Base-by-base conservation (phyloP, 129 eudicot species). In the Smallanthus sonchifolius region DNA sequence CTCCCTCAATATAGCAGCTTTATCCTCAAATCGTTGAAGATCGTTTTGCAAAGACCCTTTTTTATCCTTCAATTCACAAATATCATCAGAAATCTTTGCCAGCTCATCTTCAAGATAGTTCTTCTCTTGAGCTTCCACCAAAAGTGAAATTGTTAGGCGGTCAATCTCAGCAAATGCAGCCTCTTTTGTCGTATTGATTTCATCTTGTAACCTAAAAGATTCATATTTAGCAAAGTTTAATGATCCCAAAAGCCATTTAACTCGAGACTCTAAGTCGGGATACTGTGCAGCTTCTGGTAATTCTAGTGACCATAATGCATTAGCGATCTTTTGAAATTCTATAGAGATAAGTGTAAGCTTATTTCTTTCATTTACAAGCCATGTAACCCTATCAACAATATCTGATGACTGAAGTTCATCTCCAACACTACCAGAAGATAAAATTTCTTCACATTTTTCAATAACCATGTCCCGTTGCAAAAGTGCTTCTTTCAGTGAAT, bases 11-110 rank as follows among this genome's bases (percentile, higher is more conserved):
- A 81, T 39, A 73, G 81, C 75, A 56, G 85, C 78, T 82, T 88
- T 90, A 44, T 90, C 98, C 83, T 90, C 98, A 8, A 85, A 77
- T 65, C 79, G 74, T 63, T 86, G 87, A 73, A 85, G 85, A 81
- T 86, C 85, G 77, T 70, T 73, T 79, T 74, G 80, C 76, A 87
- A 47, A 24, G 79, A 71, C 34, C 56, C 81, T 14, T 74, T 86
- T 77, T 92, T 90, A 73, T 74, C 84, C 56, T 84, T 86, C 38
- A 83, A 73, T 55, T 74, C 70, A 60, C 48, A 52, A 17, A 84
- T 69, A 81, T 86, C 96, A 65, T 76, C 82, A 77, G 83, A 80
- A 70, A 80, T 79, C 37, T 4, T 32, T 57, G 74, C 76, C 43
- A 86, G 60, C 78, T 84, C 86, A 67, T 65, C 70, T 15, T 61